These are phyloP conservation scores for Raddia guianensis DNA, from an alignment of 176 grass and related monocot species.

Conservation along the genomic window DNA sequence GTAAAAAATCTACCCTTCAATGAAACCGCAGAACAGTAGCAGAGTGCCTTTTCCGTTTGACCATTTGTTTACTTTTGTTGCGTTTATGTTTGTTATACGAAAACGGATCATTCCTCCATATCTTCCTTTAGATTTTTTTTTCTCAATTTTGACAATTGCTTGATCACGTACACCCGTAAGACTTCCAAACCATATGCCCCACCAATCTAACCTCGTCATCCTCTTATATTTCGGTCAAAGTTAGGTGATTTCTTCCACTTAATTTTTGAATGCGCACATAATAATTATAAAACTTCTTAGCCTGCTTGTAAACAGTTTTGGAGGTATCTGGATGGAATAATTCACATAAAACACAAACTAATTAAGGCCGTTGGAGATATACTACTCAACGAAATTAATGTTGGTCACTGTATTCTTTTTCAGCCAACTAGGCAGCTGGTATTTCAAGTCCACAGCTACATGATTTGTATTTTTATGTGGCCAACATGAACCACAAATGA, in stretches of 20 bases:
- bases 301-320: background rate
- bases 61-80: background rate
- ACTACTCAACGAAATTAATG: background rate
- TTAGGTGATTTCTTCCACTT: background rate
- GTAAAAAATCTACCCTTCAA: no score
- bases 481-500: background rate
- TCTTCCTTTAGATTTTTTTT: background rate
- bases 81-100: background rate
- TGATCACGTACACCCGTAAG: background rate
- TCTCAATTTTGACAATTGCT: background rate
- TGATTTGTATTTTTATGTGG: background rate
- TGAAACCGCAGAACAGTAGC: no score
- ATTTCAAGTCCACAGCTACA: background rate
- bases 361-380: background rate
- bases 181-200: background rate
- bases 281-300: background rate
- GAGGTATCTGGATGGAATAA: conserved; percentile 12
- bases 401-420: background rate
- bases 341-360: background rate
- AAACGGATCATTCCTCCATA: background rate
- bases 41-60: background rate
- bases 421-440: background rate
- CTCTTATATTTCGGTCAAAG: conserved; percentile 24
- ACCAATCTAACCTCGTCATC: background rate
- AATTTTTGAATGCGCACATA: background rate